Evolutionary conservation across 176 grass and related monocot genomes (phyloP), one percentile per base, ranked within the genome.

Genomic region (Triticum monococcum): DNA sequence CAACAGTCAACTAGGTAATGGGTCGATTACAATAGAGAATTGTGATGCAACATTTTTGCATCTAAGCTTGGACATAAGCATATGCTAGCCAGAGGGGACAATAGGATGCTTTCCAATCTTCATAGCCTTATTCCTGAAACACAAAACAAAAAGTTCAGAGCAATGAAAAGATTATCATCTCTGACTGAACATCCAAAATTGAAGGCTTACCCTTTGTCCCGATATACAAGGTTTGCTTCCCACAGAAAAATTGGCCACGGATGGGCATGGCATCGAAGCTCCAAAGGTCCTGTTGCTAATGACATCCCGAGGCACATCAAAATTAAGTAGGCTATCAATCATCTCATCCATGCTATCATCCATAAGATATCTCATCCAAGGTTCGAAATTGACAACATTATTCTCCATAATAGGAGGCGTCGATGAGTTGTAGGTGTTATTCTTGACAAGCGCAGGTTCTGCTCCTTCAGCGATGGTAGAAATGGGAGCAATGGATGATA

Each of bases 201-300:
- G 7, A 11, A 76, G 67, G 33, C 81, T 75, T 63, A 88, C 85
- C 76, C 66, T 32, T 77, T 81, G 28, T 87, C 85, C 85, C 85
- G 76, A 87, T 91, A 30, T 84, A 87, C 89, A 69, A 5, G 35
- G 10, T 70, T 70, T 13, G 7, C 35, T 54, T 62, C 83, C 62
- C 85, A 80, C 81, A 85, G 38, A 81, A 91, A 46, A 88, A 84
- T 69, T 88, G 68, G 0, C 46, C 36, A 18, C 26, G 8, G 2
- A 87, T 75, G 75, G 81, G 88, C 70, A 98, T 82, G 82, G 92
- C 90, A 82, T 87, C 82, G 16, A 98, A 98, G 88, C 94, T 94
- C 94, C 93, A 96, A 23, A 98, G 87, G 70, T 91, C 90, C 86
- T 87, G 60, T 68, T 79, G 73, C 59, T 65, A 23, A 69, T 41